phyloP scores from a whole-genome alignment of 768 basidiomycete genomes.

The Agaricus bisporus region DNA sequence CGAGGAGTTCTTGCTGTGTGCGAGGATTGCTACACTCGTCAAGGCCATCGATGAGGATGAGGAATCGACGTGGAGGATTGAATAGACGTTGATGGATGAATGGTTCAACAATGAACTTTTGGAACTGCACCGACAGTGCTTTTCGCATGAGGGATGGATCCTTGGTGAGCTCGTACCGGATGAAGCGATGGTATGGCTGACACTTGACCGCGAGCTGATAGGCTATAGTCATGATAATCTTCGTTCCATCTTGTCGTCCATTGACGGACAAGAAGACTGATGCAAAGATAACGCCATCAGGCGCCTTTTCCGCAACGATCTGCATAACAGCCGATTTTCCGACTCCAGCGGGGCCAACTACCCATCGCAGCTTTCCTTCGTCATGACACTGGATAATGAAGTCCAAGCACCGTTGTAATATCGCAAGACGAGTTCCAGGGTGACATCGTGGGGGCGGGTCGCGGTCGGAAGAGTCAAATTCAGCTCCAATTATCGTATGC shows the following conservation, averaged over 20 bases:
- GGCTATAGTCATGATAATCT: slow-evolving; percentile 8
- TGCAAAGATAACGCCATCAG: not conserved
- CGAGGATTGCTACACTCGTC: slow-evolving; percentile 18
- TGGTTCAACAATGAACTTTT: slow-evolving; percentile 11
- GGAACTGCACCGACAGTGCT: slow-evolving; percentile 9
- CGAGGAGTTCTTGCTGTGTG: slow-evolving; percentile 14
- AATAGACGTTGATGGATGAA: not conserved
- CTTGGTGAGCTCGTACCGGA: slow-evolving; percentile 1
- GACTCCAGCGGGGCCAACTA: not conserved
- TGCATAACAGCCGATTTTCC: not conserved
- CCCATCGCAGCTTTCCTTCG: not conserved
- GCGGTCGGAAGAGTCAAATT: too few species aligned
- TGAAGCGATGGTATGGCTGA: not conserved
- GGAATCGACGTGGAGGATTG: too few species aligned
- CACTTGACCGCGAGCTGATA: slow-evolving; percentile 14
- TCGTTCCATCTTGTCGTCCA: not conserved
- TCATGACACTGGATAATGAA: too few species aligned
- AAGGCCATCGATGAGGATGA: slow-evolving; percentile 19
- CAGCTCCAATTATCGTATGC: too few species aligned
- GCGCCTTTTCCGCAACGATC: not conserved
- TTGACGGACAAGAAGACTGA: not conserved
- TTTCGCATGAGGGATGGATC: slow-evolving; percentile 12
- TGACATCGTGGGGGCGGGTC: too few species aligned
- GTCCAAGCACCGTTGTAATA: too few species aligned
- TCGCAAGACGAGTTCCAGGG: too few species aligned